Conservation (phyloP, 169 alveolate species). For the Plasmodium berghei region DNA sequence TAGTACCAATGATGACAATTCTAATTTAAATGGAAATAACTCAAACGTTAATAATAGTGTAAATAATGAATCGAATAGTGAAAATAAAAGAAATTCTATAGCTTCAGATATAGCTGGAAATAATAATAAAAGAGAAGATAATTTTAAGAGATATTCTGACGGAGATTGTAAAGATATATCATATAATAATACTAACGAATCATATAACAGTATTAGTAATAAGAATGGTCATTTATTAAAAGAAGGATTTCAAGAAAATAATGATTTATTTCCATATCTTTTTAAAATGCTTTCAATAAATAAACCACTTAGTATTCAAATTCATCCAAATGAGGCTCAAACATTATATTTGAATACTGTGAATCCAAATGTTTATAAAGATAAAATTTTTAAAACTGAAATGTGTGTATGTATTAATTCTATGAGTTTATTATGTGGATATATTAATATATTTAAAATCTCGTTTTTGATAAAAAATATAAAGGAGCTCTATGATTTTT, state of each 20-base stretch:
- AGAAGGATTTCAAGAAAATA: slow-evolving; percentile 2
- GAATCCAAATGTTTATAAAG: slow-evolving; percentile 46
- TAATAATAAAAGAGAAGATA: neutral
- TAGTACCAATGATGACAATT: slow-evolving; percentile 1
- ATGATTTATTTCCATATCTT: slow-evolving; percentile 59
- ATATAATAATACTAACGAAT: slow-evolving; percentile 11
- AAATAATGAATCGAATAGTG: no score
- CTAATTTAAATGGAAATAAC: no score
- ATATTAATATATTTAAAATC: slow-evolving; percentile 46
- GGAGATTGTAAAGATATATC: slow-evolving; percentile 18
- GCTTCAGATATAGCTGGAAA: slow-evolving; percentile 14
- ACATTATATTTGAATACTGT: slow-evolving; percentile 47
- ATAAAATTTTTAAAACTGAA: slow-evolving; percentile 69
- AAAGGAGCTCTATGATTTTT: slow-evolving; percentile 40
- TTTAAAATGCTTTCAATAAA: slow-evolving; percentile 82
- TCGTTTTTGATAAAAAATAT: slow-evolving; percentile 38
- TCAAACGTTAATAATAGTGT: no score
- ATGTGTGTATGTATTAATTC: slow-evolving; percentile 68
- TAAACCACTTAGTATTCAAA: slow-evolving; percentile 83
- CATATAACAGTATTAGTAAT: slow-evolving; percentile 2
- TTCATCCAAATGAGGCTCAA: slow-evolving; percentile 82
- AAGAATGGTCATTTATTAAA: neutral
- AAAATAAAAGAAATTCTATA: slow-evolving; percentile 5
- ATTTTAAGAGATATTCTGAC: slow-evolving; percentile 25
- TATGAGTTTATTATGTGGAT: slow-evolving; percentile 55